Conservation (phyloP, 169 alveolate species). For the Babesia sp. region DNA sequence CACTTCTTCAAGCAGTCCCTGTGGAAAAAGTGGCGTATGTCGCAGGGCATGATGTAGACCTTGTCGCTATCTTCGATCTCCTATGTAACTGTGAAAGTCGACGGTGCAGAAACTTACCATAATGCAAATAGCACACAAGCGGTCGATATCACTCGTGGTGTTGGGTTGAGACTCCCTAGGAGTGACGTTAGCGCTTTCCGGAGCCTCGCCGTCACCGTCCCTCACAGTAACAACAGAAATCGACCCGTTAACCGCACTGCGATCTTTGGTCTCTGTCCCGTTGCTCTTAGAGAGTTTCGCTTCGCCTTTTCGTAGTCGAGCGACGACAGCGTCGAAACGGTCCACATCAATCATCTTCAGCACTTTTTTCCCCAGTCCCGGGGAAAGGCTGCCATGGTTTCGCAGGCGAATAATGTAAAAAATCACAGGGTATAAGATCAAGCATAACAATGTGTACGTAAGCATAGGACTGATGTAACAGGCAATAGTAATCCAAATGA, state of each 20-base stretch:
- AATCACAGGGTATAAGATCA: conserved; percentile 21
- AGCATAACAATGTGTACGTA: conserved; percentile 31
- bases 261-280: background rate
- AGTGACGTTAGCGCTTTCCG: background rate
- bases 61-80: conserved; percentile 62
- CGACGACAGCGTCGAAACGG: conserved; percentile 50
- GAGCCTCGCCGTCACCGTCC: background rate
- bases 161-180: background rate
- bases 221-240: background rate
- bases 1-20: conserved; percentile 69
- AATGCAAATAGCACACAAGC: conserved; percentile 41
- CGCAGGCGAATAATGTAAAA: conserved; percentile 17
- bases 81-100: conserved; percentile 13
- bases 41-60: conserved; percentile 76
- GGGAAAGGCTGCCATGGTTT: conserved; percentile 34
- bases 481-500: conserved; percentile 52
- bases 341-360: conserved; percentile 59
- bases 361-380: conserved; percentile 49
- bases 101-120: conserved; percentile 3
- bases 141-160: background rate
- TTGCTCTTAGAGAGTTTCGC: background rate
- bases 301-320: conserved; percentile 4
- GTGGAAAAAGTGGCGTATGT: conserved; percentile 76
- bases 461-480: conserved; percentile 48
- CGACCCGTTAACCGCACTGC: background rate